Evolutionary conservation across 2,329 filamentous ascomycete species (phyloP).

Genomic region (Colletotrichum paranaense): DNA sequence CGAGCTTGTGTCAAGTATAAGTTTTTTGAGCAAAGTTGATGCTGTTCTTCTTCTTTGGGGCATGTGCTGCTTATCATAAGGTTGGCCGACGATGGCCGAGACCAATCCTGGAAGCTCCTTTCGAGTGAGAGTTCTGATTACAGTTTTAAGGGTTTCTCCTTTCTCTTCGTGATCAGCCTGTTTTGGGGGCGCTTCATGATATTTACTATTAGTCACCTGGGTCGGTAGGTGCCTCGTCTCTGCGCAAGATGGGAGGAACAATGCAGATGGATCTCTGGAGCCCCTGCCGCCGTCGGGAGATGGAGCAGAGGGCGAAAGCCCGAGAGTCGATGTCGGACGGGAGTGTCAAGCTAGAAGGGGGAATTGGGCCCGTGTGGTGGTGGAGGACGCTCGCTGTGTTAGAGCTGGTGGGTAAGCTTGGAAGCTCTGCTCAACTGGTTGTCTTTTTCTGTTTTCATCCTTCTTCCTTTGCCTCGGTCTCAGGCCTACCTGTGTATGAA

Average conservation of each 20-base stretch:
- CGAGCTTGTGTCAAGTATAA: background rate
- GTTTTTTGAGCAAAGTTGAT: background rate
- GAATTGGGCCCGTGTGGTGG: constrained; percentile 17
- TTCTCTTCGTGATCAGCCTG: background rate
- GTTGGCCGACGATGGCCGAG: background rate
- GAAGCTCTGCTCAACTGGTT: background rate
- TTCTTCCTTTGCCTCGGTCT: background rate
- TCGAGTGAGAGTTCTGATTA: background rate
- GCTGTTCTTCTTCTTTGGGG: background rate
- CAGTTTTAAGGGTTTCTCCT: background rate
- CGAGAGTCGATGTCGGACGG: background rate
- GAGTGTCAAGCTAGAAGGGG: background rate
- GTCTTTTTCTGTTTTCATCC: background rate
- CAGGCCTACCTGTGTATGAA: constrained; percentile 6
- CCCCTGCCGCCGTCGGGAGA: background rate
- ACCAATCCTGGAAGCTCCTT: background rate
- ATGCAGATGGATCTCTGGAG: background rate
- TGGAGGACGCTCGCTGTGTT: constrained; percentile 20
- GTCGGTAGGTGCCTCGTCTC: background rate
- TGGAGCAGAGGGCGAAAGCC: background rate
- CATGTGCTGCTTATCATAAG: background rate
- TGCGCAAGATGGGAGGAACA: constrained; percentile 4
- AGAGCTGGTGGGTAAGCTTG: background rate
- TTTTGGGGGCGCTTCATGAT: background rate
- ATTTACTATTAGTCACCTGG: background rate